Conservation (phyloP, 768 basidiomycete species). For the Trametes gibbosa region DNA sequence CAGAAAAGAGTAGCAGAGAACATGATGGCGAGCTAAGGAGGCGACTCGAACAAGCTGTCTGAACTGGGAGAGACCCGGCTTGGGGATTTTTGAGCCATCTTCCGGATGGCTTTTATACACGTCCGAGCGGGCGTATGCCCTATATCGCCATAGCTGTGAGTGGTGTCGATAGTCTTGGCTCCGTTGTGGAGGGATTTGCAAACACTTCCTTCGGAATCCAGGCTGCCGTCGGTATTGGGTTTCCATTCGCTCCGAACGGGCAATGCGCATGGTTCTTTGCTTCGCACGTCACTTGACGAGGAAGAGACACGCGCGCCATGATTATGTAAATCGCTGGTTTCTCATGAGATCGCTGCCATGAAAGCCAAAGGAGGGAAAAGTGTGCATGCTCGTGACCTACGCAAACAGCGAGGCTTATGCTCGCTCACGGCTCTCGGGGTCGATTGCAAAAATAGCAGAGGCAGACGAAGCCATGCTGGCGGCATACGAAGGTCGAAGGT, state of each 20-base stretch:
- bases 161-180: not conserved
- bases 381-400: conserved; percentile 1
- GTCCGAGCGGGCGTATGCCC: not conserved
- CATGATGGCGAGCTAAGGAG: conserved; percentile 12
- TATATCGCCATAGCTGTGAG: not conserved
- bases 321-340: not conserved
- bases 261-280: conserved; percentile 7
- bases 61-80: conserved; percentile 15
- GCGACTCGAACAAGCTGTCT: conserved; percentile 6
- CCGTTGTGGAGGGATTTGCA: not conserved
- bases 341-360: not conserved
- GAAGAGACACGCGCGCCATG: not conserved
- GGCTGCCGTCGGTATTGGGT: not conserved
- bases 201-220: not conserved
- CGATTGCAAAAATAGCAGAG: conserved; percentile 13
- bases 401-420: not conserved
- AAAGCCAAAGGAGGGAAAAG: conserved; percentile 2
- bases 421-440: not conserved
- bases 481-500: not conserved
- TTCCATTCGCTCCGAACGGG: conserved; percentile 3
- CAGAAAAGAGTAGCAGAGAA: conserved; percentile 23
- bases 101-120: conserved; percentile 1
- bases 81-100: not conserved
- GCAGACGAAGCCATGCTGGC: not conserved
- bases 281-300: conserved; percentile 3